Evolutionary conservation across 179 eudicot genomes (phyloP).

Genomic region (Gypsophila paniculata): DNA sequence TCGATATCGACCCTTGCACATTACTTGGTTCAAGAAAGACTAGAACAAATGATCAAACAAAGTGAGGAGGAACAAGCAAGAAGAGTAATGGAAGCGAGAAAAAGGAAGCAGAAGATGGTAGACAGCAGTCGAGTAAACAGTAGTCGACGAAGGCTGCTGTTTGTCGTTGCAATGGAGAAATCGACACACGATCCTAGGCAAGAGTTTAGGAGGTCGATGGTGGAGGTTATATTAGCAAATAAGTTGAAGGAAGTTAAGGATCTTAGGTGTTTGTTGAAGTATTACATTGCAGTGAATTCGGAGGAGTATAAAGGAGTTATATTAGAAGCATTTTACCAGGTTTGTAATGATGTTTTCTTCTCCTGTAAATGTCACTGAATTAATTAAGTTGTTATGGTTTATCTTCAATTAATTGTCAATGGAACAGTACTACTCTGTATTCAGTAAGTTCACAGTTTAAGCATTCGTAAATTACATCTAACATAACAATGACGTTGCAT

Average conservation of each 20-base stretch:
- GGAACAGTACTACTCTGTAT: neutral
- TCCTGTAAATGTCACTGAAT: slow-evolving; percentile 36
- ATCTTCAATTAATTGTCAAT: neutral
- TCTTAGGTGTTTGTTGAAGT: slow-evolving; percentile 54
- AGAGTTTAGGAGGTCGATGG: slow-evolving; percentile 71
- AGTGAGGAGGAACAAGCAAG: slow-evolving; percentile 37
- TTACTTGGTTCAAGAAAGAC: slow-evolving; percentile 69
- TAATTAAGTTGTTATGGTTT: neutral
- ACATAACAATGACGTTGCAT: too few relatives aligned
- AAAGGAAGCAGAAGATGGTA: slow-evolving; percentile 34
- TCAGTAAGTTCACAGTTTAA: too few relatives aligned
- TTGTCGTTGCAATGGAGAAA: slow-evolving; percentile 83
- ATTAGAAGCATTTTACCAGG: slow-evolving; percentile 72
- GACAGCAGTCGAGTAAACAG: slow-evolving; percentile 6
- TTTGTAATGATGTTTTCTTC: slow-evolving; percentile 59
- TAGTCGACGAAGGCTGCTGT: slow-evolving; percentile 30
- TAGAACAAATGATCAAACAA: slow-evolving; percentile 68
- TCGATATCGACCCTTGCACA: slow-evolving; percentile 57
- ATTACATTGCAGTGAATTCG: slow-evolving; percentile 63
- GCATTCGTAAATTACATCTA: too few relatives aligned
- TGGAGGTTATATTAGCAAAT: slow-evolving; percentile 59
- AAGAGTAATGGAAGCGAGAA: slow-evolving; percentile 24
- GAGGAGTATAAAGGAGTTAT: slow-evolving; percentile 53
- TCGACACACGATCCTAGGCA: slow-evolving; percentile 60
- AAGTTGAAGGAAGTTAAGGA: slow-evolving; percentile 47